Conservation (phyloP, 78 protist genomes). For the Diacronema lutheri region DNA sequence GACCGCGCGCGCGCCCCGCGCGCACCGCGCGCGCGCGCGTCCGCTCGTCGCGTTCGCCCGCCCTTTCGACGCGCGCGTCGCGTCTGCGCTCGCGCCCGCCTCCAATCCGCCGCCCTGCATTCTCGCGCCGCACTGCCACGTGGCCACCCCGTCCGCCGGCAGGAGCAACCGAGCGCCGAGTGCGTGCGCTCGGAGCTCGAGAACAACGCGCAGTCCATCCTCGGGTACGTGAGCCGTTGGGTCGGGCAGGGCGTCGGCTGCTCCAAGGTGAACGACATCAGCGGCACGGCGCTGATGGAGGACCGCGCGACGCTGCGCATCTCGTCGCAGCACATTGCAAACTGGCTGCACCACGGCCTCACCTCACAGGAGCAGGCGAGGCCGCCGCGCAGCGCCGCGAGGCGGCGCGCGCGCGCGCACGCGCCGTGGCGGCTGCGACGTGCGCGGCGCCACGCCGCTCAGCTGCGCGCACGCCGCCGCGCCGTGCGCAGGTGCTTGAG, state of each 20-base stretch:
- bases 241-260: constrained; percentile 54
- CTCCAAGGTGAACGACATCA: constrained; percentile 50
- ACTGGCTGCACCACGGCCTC: constrained; percentile 45
- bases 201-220: constrained; percentile 39
- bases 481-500: constrained; percentile 29
- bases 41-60: no score
- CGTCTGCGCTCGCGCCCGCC: no score
- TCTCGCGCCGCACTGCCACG: no score
- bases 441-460: not conserved
- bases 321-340: constrained; percentile 41
- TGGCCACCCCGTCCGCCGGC: no score
- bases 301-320: constrained; percentile 55
- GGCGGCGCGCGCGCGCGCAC: no score
- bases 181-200: constrained; percentile 35
- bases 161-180: no score
- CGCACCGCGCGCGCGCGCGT: no score
- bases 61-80: no score
- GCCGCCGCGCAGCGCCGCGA: no score
- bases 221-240: constrained; percentile 52
- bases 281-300: constrained; percentile 50
- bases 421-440: no score
- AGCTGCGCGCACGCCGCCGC: not conserved
- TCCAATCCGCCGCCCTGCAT: no score
- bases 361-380: constrained; percentile 28
- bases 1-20: no score